Conservation (phyloP, 164 flowering plant species). For the Dillenia turbinata region DNA sequence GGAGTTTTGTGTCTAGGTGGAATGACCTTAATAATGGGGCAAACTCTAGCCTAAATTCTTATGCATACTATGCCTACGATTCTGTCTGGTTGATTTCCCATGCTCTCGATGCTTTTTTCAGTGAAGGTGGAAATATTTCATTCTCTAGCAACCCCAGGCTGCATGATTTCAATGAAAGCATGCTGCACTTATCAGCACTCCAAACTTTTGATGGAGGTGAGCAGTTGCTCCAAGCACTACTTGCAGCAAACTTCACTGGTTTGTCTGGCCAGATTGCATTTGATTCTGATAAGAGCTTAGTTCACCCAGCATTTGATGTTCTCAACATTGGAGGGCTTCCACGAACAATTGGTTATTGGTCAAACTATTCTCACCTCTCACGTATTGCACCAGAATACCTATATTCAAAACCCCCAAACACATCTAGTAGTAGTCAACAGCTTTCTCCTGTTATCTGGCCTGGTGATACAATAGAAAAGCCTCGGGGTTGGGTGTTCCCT, state of each 20-base stretch:
- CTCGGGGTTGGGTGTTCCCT: constrained; percentile 96
- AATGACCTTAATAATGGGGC: constrained; percentile 24
- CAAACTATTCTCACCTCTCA: constrained; percentile 77
- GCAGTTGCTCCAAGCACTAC: constrained; percentile 39
- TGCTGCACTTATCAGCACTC: constrained; percentile 39
- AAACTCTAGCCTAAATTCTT: constrained; percentile 43
- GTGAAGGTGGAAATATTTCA: constrained; percentile 49
- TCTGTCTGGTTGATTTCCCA: constrained; percentile 78
- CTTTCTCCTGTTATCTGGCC: constrained; percentile 80
- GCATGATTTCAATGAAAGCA: constrained; percentile 35
- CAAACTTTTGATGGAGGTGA: constrained; percentile 56
- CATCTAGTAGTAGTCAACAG: constrained; percentile 42
- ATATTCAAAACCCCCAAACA: constrained; percentile 48
- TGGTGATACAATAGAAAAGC: constrained; percentile 48
- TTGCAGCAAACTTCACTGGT: constrained; percentile 56
- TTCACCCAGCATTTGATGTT: constrained; percentile 65
- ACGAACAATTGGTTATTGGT: constrained; percentile 78
- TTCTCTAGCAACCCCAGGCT: constrained; percentile 59
- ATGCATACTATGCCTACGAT: constrained; percentile 86
- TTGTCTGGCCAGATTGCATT: constrained; percentile 61
- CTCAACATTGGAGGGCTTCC: constrained; percentile 56
- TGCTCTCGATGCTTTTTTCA: constrained; percentile 60
- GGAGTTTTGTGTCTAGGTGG: constrained; percentile 48
- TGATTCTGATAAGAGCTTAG: constrained; percentile 45
- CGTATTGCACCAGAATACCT: constrained; percentile 59